Evolutionary conservation across 139 green algal species (phyloP).

Genomic region (Chlorella sorokiniana): DNA sequence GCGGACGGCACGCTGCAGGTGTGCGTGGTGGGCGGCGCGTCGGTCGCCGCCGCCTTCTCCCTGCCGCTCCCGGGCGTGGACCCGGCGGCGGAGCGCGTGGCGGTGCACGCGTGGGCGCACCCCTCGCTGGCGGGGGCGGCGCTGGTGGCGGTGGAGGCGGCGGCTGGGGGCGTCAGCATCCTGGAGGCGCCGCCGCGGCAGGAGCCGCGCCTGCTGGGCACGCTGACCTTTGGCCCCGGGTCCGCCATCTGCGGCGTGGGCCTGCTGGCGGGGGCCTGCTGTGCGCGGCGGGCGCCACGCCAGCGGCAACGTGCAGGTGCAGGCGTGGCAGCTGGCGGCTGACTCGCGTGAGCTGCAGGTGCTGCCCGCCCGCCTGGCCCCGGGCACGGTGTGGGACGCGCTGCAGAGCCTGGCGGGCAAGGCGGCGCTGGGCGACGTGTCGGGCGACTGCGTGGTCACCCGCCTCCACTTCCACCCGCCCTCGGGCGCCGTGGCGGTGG

Average conservation of each 20-base stretch:
- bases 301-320: conserved; percentile 44
- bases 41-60: not conserved
- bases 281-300: conserved; percentile 30
- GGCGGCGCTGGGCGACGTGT: conserved; percentile 34
- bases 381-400: conserved; percentile 37
- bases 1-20: conserved; percentile 34
- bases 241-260: conserved; percentile 27
- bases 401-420: conserved; percentile 35
- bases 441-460: conserved; percentile 23
- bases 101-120: conserved; percentile 31
- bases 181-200: conserved; percentile 18
- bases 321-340: conserved; percentile 30
- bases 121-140: conserved; percentile 19
- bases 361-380: conserved; percentile 1
- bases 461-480: conserved; percentile 19
- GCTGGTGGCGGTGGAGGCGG: conserved; percentile 39
- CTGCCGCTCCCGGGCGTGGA: conserved; percentile 15
- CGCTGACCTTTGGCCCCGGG: conserved; percentile 13
- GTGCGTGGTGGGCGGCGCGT: conserved; percentile 25
- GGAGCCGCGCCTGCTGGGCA: conserved; percentile 21
- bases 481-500: conserved; percentile 15
- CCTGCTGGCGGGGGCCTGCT: conserved; percentile 31
- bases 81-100: conserved; percentile 27
- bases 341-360: conserved; percentile 22
- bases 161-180: conserved; percentile 28